Evolutionary conservation across 75 land plant genomes (phyloP).

Genomic region (Sequoiadendron giganteum): DNA sequence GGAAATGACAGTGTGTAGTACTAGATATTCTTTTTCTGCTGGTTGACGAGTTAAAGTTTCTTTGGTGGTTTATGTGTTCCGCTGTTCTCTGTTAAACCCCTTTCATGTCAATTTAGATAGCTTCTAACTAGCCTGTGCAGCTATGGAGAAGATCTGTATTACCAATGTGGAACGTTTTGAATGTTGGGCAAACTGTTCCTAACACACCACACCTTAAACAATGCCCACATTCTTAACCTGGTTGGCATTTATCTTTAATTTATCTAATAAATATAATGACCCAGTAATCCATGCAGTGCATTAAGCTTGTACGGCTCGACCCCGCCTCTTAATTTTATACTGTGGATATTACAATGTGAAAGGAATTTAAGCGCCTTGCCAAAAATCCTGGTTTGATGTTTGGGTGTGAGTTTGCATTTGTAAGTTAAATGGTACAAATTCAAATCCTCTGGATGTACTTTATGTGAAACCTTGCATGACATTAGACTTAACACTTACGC

Average conservation of each 20-base stretch:
- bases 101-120: neutral
- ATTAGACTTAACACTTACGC: neutral
- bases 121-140: neutral
- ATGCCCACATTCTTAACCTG: neutral
- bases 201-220: neutral
- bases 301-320: neutral
- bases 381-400: neutral
- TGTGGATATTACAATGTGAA: neutral
- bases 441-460: neutral
- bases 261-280: neutral
- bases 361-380: neutral
- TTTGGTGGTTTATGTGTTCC: neutral
- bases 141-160: neutral
- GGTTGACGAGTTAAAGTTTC: no score
- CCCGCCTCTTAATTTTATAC: neutral
- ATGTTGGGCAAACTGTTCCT: neutral
- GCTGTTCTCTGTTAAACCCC: neutral
- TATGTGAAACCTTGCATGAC: neutral
- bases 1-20: neutral
- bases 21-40: no score
- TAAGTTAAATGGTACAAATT: neutral
- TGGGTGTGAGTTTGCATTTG: neutral
- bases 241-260: neutral
- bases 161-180: neutral
- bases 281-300: neutral